These are phyloP conservation scores for Sporothrix mexicana DNA, from an alignment of 2,329 filamentous ascomycete genomes.

Conservation along the genomic window DNA sequence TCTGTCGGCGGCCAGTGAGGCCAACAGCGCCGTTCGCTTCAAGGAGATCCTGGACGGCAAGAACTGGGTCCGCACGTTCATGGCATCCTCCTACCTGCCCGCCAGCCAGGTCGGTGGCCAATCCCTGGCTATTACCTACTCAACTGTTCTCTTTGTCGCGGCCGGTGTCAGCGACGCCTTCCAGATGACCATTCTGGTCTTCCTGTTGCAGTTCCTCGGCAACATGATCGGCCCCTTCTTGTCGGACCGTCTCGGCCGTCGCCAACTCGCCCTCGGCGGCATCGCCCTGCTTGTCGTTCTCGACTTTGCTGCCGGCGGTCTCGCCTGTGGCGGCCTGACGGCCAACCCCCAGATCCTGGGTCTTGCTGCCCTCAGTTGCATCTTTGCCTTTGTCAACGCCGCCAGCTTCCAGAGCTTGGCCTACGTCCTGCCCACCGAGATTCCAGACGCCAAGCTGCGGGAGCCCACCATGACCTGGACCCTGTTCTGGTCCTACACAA, in stretches of 20 bases:
- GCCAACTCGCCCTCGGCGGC: neutral
- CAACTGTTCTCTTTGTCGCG: neutral
- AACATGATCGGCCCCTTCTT: conserved; percentile 10
- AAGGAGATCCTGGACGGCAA: neutral
- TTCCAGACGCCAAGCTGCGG: neutral
- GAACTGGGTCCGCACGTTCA: neutral
- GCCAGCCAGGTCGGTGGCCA: neutral
- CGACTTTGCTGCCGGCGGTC: neutral
- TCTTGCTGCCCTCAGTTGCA: neutral
- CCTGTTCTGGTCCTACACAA: neutral
- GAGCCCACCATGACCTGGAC: conserved; percentile 6
- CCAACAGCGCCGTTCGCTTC: neutral
- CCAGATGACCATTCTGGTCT: neutral
- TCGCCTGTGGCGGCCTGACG: neutral
- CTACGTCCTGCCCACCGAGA: neutral
- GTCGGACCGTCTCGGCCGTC: neutral
- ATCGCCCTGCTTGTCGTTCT: neutral
- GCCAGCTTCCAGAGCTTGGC: conserved; percentile 3
- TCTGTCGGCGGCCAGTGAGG: neutral
- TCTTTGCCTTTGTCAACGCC: neutral
- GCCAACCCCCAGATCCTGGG: neutral
- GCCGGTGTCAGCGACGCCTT: neutral
- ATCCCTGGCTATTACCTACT: neutral
- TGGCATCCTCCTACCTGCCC: neutral
- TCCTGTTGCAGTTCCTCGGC: neutral